Evolutionary conservation across 192 early-diverging fungal genomes (phyloP).

Genomic region (Powellomyces hirtus): DNA sequence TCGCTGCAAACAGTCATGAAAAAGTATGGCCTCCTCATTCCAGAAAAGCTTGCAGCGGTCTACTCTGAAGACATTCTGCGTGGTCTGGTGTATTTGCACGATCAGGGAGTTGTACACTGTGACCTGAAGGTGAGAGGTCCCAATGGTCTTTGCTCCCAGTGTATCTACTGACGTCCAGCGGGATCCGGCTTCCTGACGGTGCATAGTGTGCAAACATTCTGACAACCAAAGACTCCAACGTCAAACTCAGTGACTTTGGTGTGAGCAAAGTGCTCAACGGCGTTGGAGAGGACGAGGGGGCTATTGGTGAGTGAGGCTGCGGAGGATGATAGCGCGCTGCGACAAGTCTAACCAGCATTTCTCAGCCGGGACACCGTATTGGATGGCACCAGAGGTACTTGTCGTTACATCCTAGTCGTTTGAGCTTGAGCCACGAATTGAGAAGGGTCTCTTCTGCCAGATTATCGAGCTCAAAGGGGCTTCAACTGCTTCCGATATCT

Average conservation of each 20-base stretch:
- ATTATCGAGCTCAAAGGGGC: slow-evolving; percentile 85
- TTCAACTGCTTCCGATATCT: slow-evolving; percentile 85
- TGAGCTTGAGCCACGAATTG: background rate
- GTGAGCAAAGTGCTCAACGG: slow-evolving; percentile 74
- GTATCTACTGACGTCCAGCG: too few relatives aligned
- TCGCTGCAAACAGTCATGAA: slow-evolving; percentile 80
- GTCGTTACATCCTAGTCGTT: background rate
- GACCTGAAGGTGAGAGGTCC: slow-evolving; percentile 77
- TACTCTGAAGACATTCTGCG: slow-evolving; percentile 83
- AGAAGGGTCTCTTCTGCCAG: background rate
- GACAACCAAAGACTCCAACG: slow-evolving; percentile 89
- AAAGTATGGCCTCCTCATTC: slow-evolving; percentile 74
- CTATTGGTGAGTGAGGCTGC: slow-evolving; percentile 81
- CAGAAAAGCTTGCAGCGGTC: slow-evolving; percentile 79
- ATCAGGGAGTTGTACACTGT: slow-evolving; percentile 75
- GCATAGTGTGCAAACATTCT: slow-evolving; percentile 76
- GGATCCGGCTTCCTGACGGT: background rate
- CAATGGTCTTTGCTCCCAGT: background rate
- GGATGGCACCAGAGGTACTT: slow-evolving; percentile 49
- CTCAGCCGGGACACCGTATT: slow-evolving; percentile 39
- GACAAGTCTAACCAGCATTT: background rate
- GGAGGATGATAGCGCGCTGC: too few relatives aligned
- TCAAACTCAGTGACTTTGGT: slow-evolving; percentile 94
- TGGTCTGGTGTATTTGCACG: slow-evolving; percentile 84
- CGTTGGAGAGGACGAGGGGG: slow-evolving; percentile 57